Base-by-base conservation (phyloP, 805 yeast species). In the Metschnikowia similis region DNA sequence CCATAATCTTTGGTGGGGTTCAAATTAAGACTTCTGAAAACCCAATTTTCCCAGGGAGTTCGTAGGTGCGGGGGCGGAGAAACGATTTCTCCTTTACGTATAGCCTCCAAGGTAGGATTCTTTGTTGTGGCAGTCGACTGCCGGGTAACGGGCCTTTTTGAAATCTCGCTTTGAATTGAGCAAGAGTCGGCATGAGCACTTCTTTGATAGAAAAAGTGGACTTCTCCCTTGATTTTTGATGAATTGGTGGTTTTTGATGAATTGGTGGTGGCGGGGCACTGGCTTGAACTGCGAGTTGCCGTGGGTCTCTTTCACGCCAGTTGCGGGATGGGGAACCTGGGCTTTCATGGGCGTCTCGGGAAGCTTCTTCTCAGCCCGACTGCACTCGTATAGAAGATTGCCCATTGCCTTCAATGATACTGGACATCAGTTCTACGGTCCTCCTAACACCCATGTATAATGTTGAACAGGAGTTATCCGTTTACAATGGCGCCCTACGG, bases 21-120 rank as follows among this genome's bases (percentile, higher is more conserved):
- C 8, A 56, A 31, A 27, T 49, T 48, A 28, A 52, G 38, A n/a
- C 50, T 53, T 8, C 64, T 57, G 14, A 69, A 38, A 4, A 72
- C 61, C 1, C 74, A 70, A 35, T 60, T 53, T 46, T 65, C 66
- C 54, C 68, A 64, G 2, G 58, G 53, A 6, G 61, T 56, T 16
- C 56, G 37, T 26, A 52, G 47, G 17, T 48, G 48, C 36, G 37
- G 51, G 1, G 54, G 55, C 3, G 60, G 60, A 8, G 51, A 34
- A 10, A 43, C 32, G 10, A 35, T 27, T 16, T 35, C 46, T 9
- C 46, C 39, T 16, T 43, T 34, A 3, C 28, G 27, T 6, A 43
- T 43, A 2, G 46, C 26, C 31, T 43, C 40, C 31, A 35, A 31
- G 4, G 32, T 21, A 21, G 36, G 14, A n/a, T 41, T 32, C 9